Percentiles rank a stretch among this genome's conserved stretches.
Conservation (phyloP, 2,329 filamentous ascomycete genomes). For the Xylariaceae sp. region DNA sequence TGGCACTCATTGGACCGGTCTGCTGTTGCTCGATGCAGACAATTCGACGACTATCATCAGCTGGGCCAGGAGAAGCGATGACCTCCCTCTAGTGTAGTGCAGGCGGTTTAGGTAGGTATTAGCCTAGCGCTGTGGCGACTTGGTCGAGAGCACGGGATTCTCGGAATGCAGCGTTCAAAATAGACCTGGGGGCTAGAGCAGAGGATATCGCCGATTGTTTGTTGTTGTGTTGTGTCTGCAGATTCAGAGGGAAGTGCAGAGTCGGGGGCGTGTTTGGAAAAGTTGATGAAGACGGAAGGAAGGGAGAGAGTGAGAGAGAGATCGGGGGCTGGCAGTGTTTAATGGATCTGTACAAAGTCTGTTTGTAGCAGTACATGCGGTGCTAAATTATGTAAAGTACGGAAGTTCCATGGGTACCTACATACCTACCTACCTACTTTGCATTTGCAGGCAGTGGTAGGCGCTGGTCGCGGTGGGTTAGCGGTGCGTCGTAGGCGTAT, state of each 20-base stretch:
- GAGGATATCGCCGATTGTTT: too few relatives aligned
- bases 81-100: neutral
- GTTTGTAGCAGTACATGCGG: neutral
- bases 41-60: slow-evolving; percentile 6
- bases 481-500: neutral
- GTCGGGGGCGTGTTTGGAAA: neutral
- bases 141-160: neutral
- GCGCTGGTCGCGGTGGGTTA: too few relatives aligned
- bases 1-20: slow-evolving; percentile 10
- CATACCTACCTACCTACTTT: too few relatives aligned
- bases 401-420: too few relatives aligned
- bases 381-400: neutral
- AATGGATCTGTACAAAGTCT: neutral
- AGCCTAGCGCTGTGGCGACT: neutral
- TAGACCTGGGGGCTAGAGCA: neutral
- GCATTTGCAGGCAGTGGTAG: too few relatives aligned
- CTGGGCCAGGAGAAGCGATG: slow-evolving; percentile 1
- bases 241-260: neutral
- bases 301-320: neutral
- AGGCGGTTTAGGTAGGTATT: neutral
- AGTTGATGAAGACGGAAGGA: neutral
- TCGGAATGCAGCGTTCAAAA: neutral
- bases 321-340: neutral
- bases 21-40: neutral
- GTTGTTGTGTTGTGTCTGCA: neutral